Base-by-base conservation (phyloP, 2,329 filamentous ascomycete genomes). In the Exophiala bonariae region DNA sequence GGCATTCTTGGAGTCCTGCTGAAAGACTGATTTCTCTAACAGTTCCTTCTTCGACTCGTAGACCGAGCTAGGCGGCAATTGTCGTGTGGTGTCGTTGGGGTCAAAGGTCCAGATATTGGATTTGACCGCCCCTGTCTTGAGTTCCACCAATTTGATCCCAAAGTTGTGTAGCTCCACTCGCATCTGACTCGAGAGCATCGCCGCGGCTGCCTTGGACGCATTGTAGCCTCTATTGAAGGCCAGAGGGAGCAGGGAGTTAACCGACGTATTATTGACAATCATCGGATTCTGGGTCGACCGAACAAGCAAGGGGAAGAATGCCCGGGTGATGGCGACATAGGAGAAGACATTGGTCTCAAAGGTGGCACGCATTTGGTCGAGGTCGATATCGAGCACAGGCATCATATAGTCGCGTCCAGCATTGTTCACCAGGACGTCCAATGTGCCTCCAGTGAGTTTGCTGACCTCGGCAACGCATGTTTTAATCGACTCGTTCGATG, bases 381-480 rank as follows among this genome's bases (percentile, higher is more conserved):
- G 43, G 20, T 56, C 46, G 13, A 50, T 33, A 44, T 68, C 65
- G 9, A 61, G 41, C 1, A 65, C 43, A 13, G 64, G 61, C 47
- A 59, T 61, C 6, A 52, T 37, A 17, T 46, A 43, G 32, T 33
- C 42, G 10, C 61, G 67, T 11, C 74, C 74, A 5, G 72, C 72
- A 61, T 75, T 75, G 52, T 76, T 75, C 36, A 76, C 63, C 36
- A 76, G 55, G 9, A 73, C 61, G 59, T 75, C 70, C 41, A 76
- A 58, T 14, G 61, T 55, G 64, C 26, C 31, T 14, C 43, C 38
- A 2, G 50, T 51, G 17, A 41, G n/a, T 17, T 35, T 13, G 14
- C 31, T 28, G 28, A 61, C 18, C 3, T 65, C 61, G 19, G 66
- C 52, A 3, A 63, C 56, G 1, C 53, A 45, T 17, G 62, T 60